Percentiles rank a stretch among this genome's conserved stretches.
phyloP scores from a whole-genome alignment of 805 yeast species.

The Scheffersomyces amazonensis region DNA sequence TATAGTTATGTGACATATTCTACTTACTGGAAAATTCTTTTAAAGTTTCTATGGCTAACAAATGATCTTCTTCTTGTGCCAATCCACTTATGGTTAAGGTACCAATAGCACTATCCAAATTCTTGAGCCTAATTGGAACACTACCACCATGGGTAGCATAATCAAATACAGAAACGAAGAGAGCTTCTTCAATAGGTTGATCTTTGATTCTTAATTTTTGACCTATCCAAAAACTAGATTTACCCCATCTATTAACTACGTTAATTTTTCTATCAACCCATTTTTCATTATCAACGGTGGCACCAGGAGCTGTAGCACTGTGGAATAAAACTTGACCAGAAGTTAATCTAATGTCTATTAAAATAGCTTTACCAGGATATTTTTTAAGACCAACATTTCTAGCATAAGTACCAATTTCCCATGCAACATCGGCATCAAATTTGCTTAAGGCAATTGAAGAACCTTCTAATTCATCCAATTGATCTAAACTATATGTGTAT shows the following conservation, averaged over 20 bases:
- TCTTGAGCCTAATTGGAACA: constrained; percentile 44
- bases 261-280: constrained; percentile 53
- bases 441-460: constrained; percentile 14
- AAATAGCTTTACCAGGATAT: constrained; percentile 30
- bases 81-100: constrained; percentile 56
- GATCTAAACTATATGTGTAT: constrained; percentile 10
- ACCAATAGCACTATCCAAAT: constrained; percentile 38
- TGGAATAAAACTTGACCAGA: constrained; percentile 49
- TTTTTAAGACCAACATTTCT: constrained; percentile 30
- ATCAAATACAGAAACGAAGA: constrained; percentile 38
- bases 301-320: constrained; percentile 32
- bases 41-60: constrained; percentile 39
- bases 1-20: no score
- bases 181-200: constrained; percentile 34
- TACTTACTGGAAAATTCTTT: constrained; percentile 4
- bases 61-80: constrained; percentile 54
- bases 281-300: constrained; percentile 48
- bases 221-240: constrained; percentile 48
- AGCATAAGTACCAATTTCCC: constrained; percentile 44
- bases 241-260: constrained; percentile 46
- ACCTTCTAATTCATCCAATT: constrained; percentile 21
- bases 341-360: constrained; percentile 46
- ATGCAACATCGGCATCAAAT: constrained; percentile 39
- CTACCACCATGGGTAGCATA: constrained; percentile 59
- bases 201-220: constrained; percentile 34